Base-by-base conservation (phyloP, 768 basidiomycete genomes). In the Pulveroboletus frians region DNA sequence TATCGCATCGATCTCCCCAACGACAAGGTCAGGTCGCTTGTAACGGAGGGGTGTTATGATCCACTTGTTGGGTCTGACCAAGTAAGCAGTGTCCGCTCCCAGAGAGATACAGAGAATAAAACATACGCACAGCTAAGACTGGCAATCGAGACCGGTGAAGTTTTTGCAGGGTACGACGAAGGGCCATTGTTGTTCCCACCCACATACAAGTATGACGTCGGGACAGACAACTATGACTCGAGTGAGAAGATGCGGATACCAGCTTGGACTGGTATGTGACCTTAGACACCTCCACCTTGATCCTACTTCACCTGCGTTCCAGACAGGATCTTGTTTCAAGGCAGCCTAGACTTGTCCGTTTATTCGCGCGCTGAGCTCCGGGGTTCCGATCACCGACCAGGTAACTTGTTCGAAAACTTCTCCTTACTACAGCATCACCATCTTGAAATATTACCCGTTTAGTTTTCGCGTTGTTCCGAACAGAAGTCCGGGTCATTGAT, bases 191-290 rank as follows among this genome's bases (percentile, higher is more conserved):
- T 88, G n/a, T 99, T 99, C 71, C 74, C 82, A 13, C 96, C 96
- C 8, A 99, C 95, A 2, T 98, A 99, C 71, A 88, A 91, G 54
- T 98, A 94, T 61, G 84, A 88, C 61, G 62, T 85, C 6, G 80
- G 83, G 9, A 83, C 92, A 9, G 87, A 96, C 53, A 75, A 76
- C 41, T 99, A 97, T 64, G 96, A 99, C 66, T 88, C 91, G 13
- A 89, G 91, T 63, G 96, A 98, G 69, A 99, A 98, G 73, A 81
- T 85, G 78, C 80, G 96, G 21, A 86, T 96, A 62, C 96, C 96
- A 5, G 92, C 95, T 15, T 98, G 94, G 94, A 98, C 95, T 59
- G 92, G 92, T 92, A 48, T 51, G 77, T 27, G 27, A 5, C 34
- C 45, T 34, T 27, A n/a, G 26, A 14, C 31, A 48, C 26, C 34